Percentiles rank a stretch among this genome's conserved stretches.
Conservation (phyloP, 768 basidiomycete species). For the Hericium coralloides region DNA sequence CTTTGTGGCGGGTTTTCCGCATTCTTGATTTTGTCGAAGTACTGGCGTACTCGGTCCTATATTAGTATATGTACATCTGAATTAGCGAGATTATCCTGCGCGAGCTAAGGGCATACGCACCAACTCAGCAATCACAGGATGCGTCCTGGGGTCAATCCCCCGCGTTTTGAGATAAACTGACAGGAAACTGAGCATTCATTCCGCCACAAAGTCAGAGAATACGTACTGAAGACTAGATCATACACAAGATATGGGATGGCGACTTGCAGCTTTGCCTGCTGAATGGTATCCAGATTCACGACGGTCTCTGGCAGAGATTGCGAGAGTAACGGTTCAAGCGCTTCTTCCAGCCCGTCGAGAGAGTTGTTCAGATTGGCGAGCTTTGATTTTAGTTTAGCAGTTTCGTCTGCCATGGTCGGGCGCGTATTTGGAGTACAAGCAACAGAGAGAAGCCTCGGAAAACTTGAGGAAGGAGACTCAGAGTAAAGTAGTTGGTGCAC, state of each 20-base stretch:
- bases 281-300: slow-evolving; percentile 55
- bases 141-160: slow-evolving; percentile 72
- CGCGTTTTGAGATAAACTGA: slow-evolving; percentile 74
- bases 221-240: slow-evolving; percentile 78
- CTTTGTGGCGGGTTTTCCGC: slow-evolving; percentile 63
- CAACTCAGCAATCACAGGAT: slow-evolving; percentile 69
- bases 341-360: slow-evolving; percentile 60
- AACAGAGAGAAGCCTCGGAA: not conserved
- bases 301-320: slow-evolving; percentile 61
- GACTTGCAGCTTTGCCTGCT: slow-evolving; percentile 77
- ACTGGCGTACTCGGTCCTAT: slow-evolving; percentile 67
- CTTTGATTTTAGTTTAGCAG: slow-evolving; percentile 26
- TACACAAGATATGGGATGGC: slow-evolving; percentile 76
- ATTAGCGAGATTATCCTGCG: not conserved
- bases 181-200: not conserved
- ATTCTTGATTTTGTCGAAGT: slow-evolving; percentile 74
- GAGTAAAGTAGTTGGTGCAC: too few relatives aligned
- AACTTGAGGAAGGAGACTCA: too few relatives aligned
- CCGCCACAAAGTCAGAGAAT: not conserved
- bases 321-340: slow-evolving; percentile 57
- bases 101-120: slow-evolving; percentile 24
- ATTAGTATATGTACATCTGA: too few relatives aligned
- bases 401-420: slow-evolving; percentile 26
- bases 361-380: slow-evolving; percentile 44
- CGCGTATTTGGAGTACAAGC: not conserved